Base-by-base conservation (phyloP, 176 grass and related monocot species). In the Oryza glaberrima region DNA sequence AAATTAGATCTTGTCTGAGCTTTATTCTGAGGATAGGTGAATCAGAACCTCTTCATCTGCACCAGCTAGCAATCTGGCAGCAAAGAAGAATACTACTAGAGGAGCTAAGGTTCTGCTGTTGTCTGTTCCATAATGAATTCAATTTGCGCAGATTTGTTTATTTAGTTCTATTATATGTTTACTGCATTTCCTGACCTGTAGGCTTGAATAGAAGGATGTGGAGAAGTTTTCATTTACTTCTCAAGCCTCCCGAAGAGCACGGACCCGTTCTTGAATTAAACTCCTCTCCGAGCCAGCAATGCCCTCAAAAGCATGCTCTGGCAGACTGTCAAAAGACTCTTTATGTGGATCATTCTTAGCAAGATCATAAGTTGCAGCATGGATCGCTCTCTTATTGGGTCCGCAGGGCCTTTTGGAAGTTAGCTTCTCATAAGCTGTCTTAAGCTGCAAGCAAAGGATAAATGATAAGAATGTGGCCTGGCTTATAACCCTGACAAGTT, bases 271-370 rank as follows among this genome's bases (percentile, higher is more conserved):
- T 34, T 90, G 87, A 86, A 98, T 89, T 73, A 95, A 69, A 58
- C 75, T 94, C 58, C 91, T 91, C 81, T 98, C 96, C 73, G 82
- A 94, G 63, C 77, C 81, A 3, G 90, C 67, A 77, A 98, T 61
- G 28, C 78, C 91, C 65, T 75, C 86, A 6, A 95, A 98, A 75
- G 96, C 93, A 83, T 94, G 73, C 34, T 98, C 91, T 9, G 87
- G 83, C 35, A 98, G 86, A 64, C 16, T 87, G 81, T 98, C 96
- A 84, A 94, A 98, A 75, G 91, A 83, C n/a, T 98, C 89, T 74
- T 94, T 95, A 54, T 48, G 79, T 25, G 85, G 89, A 82, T 95
- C 83, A 81, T 88, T 90, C 92, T 98, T 98, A 16, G 88, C 90
- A 78, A 98, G 86, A 86, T 94, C 89, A 70, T 89, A 95, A 14